Base-by-base conservation (phyloP, 2,329 filamentous ascomycete species). In the Pyrenochaeta sp. region DNA sequence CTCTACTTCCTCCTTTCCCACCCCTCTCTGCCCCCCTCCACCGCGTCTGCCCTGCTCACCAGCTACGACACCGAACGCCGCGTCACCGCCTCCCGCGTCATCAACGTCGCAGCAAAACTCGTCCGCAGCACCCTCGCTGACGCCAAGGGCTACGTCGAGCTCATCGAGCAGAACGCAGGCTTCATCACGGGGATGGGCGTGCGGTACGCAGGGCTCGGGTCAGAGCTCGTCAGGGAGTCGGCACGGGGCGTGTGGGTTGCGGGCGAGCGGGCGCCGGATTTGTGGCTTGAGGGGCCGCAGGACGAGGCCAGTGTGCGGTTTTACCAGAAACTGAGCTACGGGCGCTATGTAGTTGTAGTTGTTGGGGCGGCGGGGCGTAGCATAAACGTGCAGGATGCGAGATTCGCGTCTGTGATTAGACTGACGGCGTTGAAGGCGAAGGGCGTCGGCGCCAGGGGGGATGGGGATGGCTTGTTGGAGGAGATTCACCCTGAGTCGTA, bases 121-220 rank as follows among this genome's bases (percentile, higher is more conserved):
- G 77, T 79, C 2, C 66, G 77, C 28, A 74, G 76, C 43, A 79
- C 77, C 0, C 54, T 73, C 3, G 65, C 68, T 31, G 69, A 72
- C 11, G 76, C 76, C 2, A 74, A 74, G 51, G 63, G 74, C 23
- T 79, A 79, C 32, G 76, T 79, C 3, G 68, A 69, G 18, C 75
- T 76, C 0, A 77, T 79, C 28, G 69, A 79, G 48, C 72, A 68
- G 43, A 79, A 78, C 29, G 75, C 77, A 0, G 76, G 71, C 1
- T 79, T 76, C 46, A 79, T 79, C 31, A 78, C 76, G 5, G 75
- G 75, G 71, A 57, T 77, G 74, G 74, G 74, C 4, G 72, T 77
- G 2, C 62, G 70, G 6, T 77, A 77, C 51, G 55, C 65, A 6
- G 63, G 51, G 3, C 45, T 68, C 21, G 60, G 48, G 13, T 75